These are phyloP conservation scores for Cairneyella variabilis DNA, from an alignment of 495 filamentous ascomycete species.

Conservation along the genomic window DNA sequence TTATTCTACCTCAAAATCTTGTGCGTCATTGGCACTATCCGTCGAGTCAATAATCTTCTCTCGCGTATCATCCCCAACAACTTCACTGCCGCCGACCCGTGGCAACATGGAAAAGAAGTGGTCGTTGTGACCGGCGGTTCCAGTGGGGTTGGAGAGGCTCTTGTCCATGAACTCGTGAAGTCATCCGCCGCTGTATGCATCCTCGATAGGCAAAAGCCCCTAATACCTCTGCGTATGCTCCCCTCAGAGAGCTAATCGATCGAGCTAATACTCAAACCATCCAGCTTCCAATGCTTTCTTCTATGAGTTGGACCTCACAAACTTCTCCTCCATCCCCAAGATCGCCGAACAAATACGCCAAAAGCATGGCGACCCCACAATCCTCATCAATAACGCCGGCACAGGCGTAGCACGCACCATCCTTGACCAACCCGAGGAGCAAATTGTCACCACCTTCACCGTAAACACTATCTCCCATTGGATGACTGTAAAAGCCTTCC, in stretches of 20 bases:
- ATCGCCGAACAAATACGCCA: too few species aligned
- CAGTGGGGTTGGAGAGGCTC: slow-evolving; percentile 35
- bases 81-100: slow-evolving; percentile 42
- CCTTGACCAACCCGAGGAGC: slow-evolving; percentile 40
- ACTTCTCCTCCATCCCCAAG: too few species aligned
- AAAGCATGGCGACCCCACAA: too few species aligned
- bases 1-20: slow-evolving; percentile 23
- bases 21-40: slow-evolving; percentile 42
- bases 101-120: slow-evolving; percentile 59
- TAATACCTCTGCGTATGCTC: too few species aligned
- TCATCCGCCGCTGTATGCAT: too few species aligned
- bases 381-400: slow-evolving; percentile 62
- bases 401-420: slow-evolving; percentile 44
- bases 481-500: slow-evolving; percentile 54
- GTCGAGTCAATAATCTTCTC: slow-evolving; percentile 42
- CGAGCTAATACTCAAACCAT: too few species aligned
- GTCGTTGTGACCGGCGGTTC: slow-evolving; percentile 28
- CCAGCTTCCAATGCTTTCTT: too few species aligned
- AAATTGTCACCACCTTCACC: slow-evolving; percentile 49
- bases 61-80: slow-evolving; percentile 56
- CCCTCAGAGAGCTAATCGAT: too few species aligned
- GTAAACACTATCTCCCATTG: slow-evolving; percentile 60
- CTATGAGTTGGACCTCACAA: too few species aligned
- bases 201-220: too few species aligned
- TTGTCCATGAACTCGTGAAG: too few species aligned